phyloP scores from a whole-genome alignment of 768 basidiomycete genomes.

The Mycena polygramma region DNA sequence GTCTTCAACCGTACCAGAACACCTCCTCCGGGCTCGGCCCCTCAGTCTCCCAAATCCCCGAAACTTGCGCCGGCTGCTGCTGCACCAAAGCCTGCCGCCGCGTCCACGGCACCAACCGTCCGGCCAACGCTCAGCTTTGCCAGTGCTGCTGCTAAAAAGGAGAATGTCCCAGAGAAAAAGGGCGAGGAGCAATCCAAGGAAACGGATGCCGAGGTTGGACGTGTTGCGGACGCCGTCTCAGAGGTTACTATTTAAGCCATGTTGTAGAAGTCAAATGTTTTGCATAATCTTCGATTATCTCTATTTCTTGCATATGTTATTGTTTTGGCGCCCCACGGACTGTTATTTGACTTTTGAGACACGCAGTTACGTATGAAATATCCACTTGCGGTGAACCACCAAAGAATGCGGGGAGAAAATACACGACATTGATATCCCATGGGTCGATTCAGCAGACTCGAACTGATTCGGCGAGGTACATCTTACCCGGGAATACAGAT shows the following conservation, averaged over 20 bases:
- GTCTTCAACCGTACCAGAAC: constrained; percentile 48
- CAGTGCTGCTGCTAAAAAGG: constrained; percentile 73
- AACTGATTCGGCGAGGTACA: too few species aligned
- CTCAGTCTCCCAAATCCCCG: constrained; percentile 44
- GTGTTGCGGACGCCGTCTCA: constrained; percentile 33
- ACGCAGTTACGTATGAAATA: too few species aligned
- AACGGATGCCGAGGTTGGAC: constrained; percentile 25
- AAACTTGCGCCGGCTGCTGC: constrained; percentile 43
- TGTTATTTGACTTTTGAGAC: too few species aligned
- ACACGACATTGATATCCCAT: too few species aligned
- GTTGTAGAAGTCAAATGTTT: constrained; percentile 34
- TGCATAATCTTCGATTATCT: constrained; percentile 32
- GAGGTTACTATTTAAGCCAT: constrained; percentile 39
- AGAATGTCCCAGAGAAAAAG: constrained; percentile 41
- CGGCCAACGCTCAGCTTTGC: constrained; percentile 88
- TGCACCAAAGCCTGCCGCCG: constrained; percentile 45
- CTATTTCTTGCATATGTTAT: constrained; percentile 25
- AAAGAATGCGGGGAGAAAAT: too few species aligned
- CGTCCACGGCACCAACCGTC: constrained; percentile 63
- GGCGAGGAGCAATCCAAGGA: constrained; percentile 21
- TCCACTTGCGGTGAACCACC: too few species aligned
- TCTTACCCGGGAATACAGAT: too few species aligned
- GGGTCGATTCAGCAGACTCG: too few species aligned
- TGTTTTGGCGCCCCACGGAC: too few species aligned
- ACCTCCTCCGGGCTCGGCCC: constrained; percentile 44